Conservation (phyloP, 1,139 yeast species). For the Taphrina communis region DNA sequence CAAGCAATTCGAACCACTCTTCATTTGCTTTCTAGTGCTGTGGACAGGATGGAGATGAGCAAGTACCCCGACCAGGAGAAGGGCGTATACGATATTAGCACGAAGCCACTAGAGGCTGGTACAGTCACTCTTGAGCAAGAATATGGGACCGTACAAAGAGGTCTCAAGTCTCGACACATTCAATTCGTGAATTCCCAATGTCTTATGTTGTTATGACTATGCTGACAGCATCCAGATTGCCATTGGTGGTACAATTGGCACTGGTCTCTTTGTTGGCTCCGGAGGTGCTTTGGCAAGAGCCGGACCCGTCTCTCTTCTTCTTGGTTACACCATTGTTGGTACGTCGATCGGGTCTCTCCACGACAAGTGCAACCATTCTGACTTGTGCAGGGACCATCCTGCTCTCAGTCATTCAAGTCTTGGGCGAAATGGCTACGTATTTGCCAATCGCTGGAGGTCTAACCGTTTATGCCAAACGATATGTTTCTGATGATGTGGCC, state of each 20-base stretch:
- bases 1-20: background rate
- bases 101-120: slow-evolving; percentile 15
- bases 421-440: slow-evolving; percentile 85
- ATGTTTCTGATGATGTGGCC: slow-evolving; percentile 48
- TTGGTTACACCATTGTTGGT: slow-evolving; percentile 66
- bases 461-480: slow-evolving; percentile 50
- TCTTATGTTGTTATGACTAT: background rate
- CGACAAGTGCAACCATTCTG: background rate
- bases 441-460: slow-evolving; percentile 83
- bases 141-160: slow-evolving; percentile 54
- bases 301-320: slow-evolving; percentile 68
- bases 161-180: slow-evolving; percentile 61
- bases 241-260: slow-evolving; percentile 63
- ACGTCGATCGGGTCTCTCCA: slow-evolving; percentile 56
- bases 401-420: slow-evolving; percentile 70
- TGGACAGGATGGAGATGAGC: slow-evolving; percentile 16
- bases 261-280: slow-evolving; percentile 70
- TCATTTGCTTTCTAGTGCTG: background rate
- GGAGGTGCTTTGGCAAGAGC: slow-evolving; percentile 65
- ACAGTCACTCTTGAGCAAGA: slow-evolving; percentile 2
- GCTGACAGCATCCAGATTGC: slow-evolving; percentile 62
- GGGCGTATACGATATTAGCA: slow-evolving; percentile 16
- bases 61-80: slow-evolving; percentile 16
- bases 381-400: slow-evolving; percentile 64
- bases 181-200: slow-evolving; percentile 4